A percentile compares a stretch with the other conserved stretches of the same genome.
Conservation (phyloP, 1,139 yeast species). For the Hyphopichia buzzinii region DNA sequence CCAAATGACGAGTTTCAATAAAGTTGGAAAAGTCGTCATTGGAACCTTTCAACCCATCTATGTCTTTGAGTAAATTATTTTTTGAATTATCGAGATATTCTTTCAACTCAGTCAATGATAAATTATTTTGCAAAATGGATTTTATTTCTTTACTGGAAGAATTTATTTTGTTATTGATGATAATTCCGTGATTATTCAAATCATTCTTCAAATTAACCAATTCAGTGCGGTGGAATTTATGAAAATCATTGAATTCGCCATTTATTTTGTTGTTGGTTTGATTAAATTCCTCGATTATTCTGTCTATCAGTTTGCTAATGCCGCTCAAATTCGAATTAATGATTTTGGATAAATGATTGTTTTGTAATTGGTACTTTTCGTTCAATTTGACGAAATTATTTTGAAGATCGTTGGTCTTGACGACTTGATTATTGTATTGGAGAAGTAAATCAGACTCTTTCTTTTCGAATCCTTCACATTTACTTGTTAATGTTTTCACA, state of each 20-base stretch:
- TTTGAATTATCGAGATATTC: slow-evolving; percentile 1
- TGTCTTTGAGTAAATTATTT: slow-evolving; percentile 3
- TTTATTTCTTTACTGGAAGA: slow-evolving; percentile 7
- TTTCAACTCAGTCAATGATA: slow-evolving; percentile 5
- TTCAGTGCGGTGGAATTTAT: slow-evolving; percentile 1
- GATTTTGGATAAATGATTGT: slow-evolving; percentile 8
- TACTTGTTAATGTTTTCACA: slow-evolving; percentile 6
- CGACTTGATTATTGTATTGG: slow-evolving; percentile 3
- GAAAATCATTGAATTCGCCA: slow-evolving; percentile 1
- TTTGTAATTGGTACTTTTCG: slow-evolving; percentile 10
- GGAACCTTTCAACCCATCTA: slow-evolving; percentile 11
- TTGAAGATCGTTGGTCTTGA: slow-evolving; percentile 6
- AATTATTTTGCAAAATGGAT: not conserved
- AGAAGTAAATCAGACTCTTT: slow-evolving; percentile 3
- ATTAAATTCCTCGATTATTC: slow-evolving; percentile 4
- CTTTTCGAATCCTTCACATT: slow-evolving; percentile 7
- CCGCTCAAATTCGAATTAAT: slow-evolving; percentile 8
- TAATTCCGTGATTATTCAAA: slow-evolving; percentile 1
- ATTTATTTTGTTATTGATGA: slow-evolving; percentile 4
- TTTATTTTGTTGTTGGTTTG: slow-evolving; percentile 1
- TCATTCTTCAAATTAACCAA: slow-evolving; percentile 3
- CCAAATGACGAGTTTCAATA: slow-evolving; percentile 4
- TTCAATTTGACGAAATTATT: slow-evolving; percentile 6
- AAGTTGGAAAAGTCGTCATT: slow-evolving; percentile 13
- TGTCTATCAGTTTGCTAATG: slow-evolving; percentile 5